Evolutionary conservation across 2,329 filamentous ascomycete genomes (phyloP).

Genomic region (Neopestalotiopsis clavispora): DNA sequence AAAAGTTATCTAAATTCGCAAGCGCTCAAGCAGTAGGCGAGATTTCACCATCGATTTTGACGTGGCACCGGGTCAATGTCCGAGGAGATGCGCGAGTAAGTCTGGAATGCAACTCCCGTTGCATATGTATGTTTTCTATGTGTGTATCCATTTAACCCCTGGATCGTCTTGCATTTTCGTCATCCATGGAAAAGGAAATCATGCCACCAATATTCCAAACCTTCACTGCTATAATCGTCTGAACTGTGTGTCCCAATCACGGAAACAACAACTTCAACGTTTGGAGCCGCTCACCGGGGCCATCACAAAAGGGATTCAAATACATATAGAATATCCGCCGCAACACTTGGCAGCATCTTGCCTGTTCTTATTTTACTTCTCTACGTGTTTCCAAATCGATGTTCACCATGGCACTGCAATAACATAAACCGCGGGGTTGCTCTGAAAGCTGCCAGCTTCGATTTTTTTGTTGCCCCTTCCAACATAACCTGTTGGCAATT

Average conservation of each 20-base stretch:
- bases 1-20: constrained; percentile 9
- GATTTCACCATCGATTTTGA: neutral
- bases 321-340: neutral
- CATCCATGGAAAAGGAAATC: neutral
- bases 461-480: neutral
- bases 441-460: neutral
- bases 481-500: neutral
- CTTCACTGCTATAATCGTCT: neutral
- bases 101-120: neutral
- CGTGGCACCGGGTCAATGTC: neutral
- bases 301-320: neutral
- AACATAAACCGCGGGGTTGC: neutral
- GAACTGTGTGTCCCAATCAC: neutral
- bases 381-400: neutral
- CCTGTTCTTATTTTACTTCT: neutral
- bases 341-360: neutral
- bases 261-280: neutral
- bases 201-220: neutral
- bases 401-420: neutral
- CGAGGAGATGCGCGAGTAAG: constrained; percentile 11
- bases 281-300: neutral
- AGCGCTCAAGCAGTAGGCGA: neutral
- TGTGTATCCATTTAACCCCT: neutral
- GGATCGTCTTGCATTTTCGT: neutral
- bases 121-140: neutral